Evolutionary conservation across 2,329 filamentous ascomycete genomes (phyloP), one percentile per base, ranked within the genome.

Genomic region (Xylaria sp.): DNA sequence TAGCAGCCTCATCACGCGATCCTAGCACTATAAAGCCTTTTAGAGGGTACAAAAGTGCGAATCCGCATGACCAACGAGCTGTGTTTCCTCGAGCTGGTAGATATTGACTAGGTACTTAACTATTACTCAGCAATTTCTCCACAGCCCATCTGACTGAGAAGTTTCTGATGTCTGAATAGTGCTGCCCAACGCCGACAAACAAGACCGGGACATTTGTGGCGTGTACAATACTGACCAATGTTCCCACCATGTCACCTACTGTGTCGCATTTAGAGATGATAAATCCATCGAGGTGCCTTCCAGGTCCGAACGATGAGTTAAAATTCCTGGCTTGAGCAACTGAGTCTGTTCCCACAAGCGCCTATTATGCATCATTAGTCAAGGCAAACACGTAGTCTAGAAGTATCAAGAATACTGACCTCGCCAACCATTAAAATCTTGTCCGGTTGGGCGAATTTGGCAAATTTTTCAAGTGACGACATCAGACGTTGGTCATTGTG

Each of bases 251-350:
- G 81, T 97, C 95, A n/a, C 96, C 96, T 42, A 99, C 96, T 0
- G 96, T 99, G 81, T 99, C 96, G 79, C 96, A 98, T 81, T 99
- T 99, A 67, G 91, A 95, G 74, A 99, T 97, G 77, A 99, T 97
- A 80, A 99, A 99, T 5, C 96, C 96, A 80, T 99, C 96, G 42
- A 99, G 85, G 31, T 88, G 87, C 64, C 95, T 85, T 15, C 89
- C 90, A 5, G 88, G 85, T 36, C 96, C 96, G 81, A 99, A 98
- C 1, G 93, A 92, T 42, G 90, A 89, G 77, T 97, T 97, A 83
- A 99, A 99, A 81, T 97, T 97, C 74, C 94, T 88, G 3, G 96
- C 96, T 81, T 99, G 96, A 54, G 94, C 93, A 25, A 99, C 96
- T 3, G 92, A 94, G 80, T 99, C 96, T 4, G 93, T 97, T 65